phyloP scores from a whole-genome alignment of 371 early-diverging fungal genomes.

The Lichtheimia corymbifera region DNA sequence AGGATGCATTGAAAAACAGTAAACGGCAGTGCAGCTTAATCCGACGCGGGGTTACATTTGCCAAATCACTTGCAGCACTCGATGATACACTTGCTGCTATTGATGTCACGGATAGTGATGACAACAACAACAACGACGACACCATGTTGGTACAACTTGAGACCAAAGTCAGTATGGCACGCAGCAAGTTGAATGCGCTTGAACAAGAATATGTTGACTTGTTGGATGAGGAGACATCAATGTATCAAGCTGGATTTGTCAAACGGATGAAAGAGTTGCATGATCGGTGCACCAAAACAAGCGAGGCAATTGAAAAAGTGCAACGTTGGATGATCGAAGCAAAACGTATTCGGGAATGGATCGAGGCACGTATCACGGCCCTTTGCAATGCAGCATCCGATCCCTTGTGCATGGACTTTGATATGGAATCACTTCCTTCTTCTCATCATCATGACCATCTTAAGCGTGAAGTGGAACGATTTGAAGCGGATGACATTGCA shows the following conservation, averaged over 20 bases:
- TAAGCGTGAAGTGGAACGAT: conserved; percentile 46
- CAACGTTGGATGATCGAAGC: conserved; percentile 58
- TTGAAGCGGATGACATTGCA: conserved; percentile 54
- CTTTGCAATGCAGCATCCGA: conserved; percentile 5
- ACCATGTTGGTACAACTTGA: conserved; percentile 32
- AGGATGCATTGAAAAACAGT: conserved; percentile 16
- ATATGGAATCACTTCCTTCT: too few species aligned
- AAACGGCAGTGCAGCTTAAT: conserved; percentile 23
- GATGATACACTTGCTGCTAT: conserved; percentile 43
- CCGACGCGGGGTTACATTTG: conserved; percentile 38
- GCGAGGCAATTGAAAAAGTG: conserved; percentile 54
- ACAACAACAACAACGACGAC: conserved; percentile 28
- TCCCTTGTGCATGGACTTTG: conserved; percentile 23
- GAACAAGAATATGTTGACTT: conserved; percentile 37
- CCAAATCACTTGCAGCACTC: conserved; percentile 25
- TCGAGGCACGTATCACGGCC: conserved; percentile 33
- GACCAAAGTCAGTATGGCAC: conserved; percentile 32
- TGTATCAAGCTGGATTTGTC: conserved; percentile 15
- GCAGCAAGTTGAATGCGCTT: conserved; percentile 25
- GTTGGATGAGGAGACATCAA: conserved; percentile 9
- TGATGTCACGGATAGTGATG: conserved; percentile 14
- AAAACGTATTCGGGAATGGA: conserved; percentile 51
- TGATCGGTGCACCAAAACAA: conserved; percentile 32
- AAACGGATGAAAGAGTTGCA: conserved; percentile 26
- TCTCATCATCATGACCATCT: conserved; percentile 30